Evolutionary conservation across 108 stramenopile species (phyloP).

Genomic region (Schizochytrium sp.): DNA sequence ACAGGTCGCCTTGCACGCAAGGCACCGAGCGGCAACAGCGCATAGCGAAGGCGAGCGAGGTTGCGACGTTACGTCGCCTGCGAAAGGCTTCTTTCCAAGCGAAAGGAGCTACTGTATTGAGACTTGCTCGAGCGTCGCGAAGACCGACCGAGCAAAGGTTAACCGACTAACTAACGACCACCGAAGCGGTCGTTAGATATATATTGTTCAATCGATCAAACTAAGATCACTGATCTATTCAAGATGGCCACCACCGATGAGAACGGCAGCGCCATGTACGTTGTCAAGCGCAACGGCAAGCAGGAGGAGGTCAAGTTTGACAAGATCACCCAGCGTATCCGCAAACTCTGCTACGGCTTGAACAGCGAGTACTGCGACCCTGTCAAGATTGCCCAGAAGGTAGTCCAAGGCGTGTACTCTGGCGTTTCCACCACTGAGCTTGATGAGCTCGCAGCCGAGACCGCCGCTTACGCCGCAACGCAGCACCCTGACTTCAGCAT

Average conservation of each 20-base stretch:
- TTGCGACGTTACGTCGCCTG: too few species aligned
- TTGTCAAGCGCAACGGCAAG: slow-evolving; percentile 93
- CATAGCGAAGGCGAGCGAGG: too few species aligned
- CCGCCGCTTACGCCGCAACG: slow-evolving; percentile 96
- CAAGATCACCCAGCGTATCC: slow-evolving; percentile 95
- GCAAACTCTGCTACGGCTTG: slow-evolving; percentile 95
- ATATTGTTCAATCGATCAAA: too few species aligned
- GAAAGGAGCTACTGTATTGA: too few species aligned
- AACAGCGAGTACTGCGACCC: slow-evolving; percentile 87
- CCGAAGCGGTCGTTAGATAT: too few species aligned
- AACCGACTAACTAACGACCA: too few species aligned
- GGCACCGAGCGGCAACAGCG: too few species aligned
- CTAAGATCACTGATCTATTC: neutral
- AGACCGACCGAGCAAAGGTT: too few species aligned
- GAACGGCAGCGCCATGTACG: slow-evolving; percentile 79
- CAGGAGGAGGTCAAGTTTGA: slow-evolving; percentile 95
- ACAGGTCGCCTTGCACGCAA: too few species aligned
- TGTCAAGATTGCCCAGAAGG: slow-evolving; percentile 90
- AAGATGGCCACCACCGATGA: neutral
- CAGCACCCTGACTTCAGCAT: slow-evolving; percentile 97
- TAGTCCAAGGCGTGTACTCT: slow-evolving; percentile 97
- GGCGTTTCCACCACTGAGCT: slow-evolving; percentile 96
- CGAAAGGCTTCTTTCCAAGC: too few species aligned
- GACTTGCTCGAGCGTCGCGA: too few species aligned
- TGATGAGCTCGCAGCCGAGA: slow-evolving; percentile 99